Evolutionary conservation across 108 stramenopile genomes (phyloP), one percentile per base, ranked within the genome.

Genomic region (Cyclotella cryptica): DNA sequence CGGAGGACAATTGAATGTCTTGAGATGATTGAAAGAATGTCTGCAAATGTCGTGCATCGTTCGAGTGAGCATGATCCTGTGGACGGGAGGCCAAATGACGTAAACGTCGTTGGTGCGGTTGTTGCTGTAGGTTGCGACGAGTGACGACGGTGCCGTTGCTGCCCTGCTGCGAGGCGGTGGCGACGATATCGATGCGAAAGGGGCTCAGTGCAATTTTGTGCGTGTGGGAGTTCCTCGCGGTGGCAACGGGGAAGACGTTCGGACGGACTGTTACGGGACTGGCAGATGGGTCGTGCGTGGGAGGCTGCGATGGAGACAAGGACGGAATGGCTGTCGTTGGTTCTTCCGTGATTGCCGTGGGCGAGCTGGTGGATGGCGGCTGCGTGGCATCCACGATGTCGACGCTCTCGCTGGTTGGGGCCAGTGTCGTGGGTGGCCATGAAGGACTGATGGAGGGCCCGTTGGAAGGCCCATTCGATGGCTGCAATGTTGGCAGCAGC

Each of bases 121-220:
- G 47, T 49, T 49, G 47, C n/a, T n/a, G n/a, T 6, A 7, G 3
- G 9, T 49, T 49, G n/a, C n/a, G n/a, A n/a, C n/a, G n/a, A n/a
- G n/a, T n/a, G n/a, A n/a, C n/a, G n/a, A n/a, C n/a, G n/a, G n/a
- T n/a, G n/a, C n/a, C n/a, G n/a, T 49, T 49, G n/a, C 6, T 49
- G 15, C n/a, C 47, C 3, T 49, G 18, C 15, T 7, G 47, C 18
- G 18, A n/a, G 1, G n/a, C n/a, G 15, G 47, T 9, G n/a, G 47
- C 15, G 47, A 49, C 47, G 47, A 49, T n/a, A 49, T 49, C 47
- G 9, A 49, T n/a, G n/a, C 47, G 47, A 49, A 49, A 49, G 47
- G 47, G 47, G 18, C n/a, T 17, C 47, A 49, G 47, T 49, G 47
- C 18, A 49, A 49, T n/a, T 49, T 49, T 17, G n/a, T n/a, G 18